Evolutionary conservation across 2,329 filamentous ascomycete species (phyloP), one percentile per base, ranked within the genome.

Genomic region (Venturia oleaginea): DNA sequence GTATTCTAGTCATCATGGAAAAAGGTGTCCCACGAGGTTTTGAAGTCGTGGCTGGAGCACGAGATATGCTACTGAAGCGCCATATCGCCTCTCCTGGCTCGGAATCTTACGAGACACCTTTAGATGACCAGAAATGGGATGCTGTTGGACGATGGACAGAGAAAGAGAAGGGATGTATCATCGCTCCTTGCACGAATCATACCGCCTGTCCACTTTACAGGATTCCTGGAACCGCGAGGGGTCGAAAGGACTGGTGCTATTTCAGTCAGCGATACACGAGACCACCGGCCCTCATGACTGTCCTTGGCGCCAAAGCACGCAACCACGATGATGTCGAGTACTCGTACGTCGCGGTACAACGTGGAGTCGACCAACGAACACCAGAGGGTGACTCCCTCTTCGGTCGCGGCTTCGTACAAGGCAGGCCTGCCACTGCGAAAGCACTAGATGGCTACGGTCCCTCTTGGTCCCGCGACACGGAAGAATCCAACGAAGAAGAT

Each of bases 301-400:
- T 97, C 59, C 78, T 95, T 24, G 84, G 85, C 22, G 86, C 30
- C 85, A 76, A 67, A 83, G 87, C 22, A 69, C 84, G 84, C 67
- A 97, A 96, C 73, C 90, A 95, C 72, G 93, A 96, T 73, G 92
- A 97, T 71, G 83, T 96, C 17, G 84, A 91, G 70, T 99, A 92
- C 76, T 95, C 90, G 73, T 99, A 96, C 73, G 72, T 99, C 17
- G 89, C 89, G 3, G 83, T 97, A 22, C 90, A 91, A 71, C 87
- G 92, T 24, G 94, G 94, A 7, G 80, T 85, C 13, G 81, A 87
- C 70, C 76, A 81, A 4, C 82, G 85, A 11, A 69, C 71, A 7
- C 66, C 72, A 0, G 54, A 72, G 24, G 68, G 74, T 67, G 72
- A 76, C 64, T 66, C 72, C 34, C 62, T 71, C 57, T 24, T 61